Conservation (phyloP, 371 early-diverging fungal species). For the Mortierella sp. region DNA sequence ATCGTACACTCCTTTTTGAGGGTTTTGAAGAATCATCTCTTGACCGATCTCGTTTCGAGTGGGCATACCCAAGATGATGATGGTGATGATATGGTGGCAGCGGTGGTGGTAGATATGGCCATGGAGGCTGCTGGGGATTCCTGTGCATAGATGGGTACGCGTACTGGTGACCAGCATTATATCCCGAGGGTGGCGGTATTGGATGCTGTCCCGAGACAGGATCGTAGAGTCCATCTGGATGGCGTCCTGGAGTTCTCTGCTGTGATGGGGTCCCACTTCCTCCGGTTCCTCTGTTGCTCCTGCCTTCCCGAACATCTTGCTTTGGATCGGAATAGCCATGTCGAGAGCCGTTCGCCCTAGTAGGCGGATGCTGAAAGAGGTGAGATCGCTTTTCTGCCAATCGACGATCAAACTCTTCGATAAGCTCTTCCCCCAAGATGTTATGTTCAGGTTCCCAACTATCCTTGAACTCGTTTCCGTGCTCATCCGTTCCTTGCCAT, state of each 20-base stretch:
- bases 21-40: background rate
- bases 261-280: background rate
- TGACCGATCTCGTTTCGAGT: constrained; percentile 4
- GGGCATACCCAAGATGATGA: background rate
- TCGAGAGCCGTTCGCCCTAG: constrained; percentile 8
- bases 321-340: background rate
- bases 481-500: constrained; percentile 44
- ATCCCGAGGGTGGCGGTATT: too few relatives aligned
- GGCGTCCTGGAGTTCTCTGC: too few relatives aligned
- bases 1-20: constrained; percentile 7
- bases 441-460: constrained; percentile 51
- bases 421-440: constrained; percentile 41
- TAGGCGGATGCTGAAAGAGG: constrained; percentile 1
- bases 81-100: background rate
- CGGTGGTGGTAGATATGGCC: background rate
- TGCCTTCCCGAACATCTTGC: background rate
- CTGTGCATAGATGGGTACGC: too few relatives aligned
- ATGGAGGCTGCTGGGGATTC: too few relatives aligned
- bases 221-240: too few relatives aligned
- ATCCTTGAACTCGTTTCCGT: constrained; percentile 39
- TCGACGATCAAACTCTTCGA: constrained; percentile 42
- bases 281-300: background rate
- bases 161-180: too few relatives aligned
- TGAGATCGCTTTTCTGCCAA: constrained; percentile 17
- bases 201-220: too few relatives aligned